Conservation (phyloP, 768 basidiomycete genomes). For the Boletus huronensis region DNA sequence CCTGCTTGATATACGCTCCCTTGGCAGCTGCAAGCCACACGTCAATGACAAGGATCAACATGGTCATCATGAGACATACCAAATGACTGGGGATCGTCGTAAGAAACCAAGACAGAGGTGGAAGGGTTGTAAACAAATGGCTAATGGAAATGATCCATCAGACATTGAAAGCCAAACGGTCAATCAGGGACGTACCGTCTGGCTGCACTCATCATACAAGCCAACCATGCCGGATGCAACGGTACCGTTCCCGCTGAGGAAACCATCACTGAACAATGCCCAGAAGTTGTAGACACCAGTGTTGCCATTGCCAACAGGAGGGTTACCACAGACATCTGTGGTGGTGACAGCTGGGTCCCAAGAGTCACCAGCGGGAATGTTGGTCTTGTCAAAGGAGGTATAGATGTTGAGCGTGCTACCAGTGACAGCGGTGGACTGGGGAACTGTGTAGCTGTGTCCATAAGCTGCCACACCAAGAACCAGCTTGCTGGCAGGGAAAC, state of each 20-base stretch:
- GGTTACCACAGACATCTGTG: constrained; percentile 57
- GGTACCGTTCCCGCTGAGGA: constrained; percentile 45
- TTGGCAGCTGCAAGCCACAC: constrained; percentile 35
- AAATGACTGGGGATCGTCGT: constrained; percentile 61
- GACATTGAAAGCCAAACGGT: background rate
- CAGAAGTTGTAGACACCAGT: constrained; percentile 62
- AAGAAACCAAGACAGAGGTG: constrained; percentile 57
- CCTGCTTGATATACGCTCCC: constrained; percentile 37
- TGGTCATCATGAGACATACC: constrained; percentile 29
- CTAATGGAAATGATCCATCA: constrained; percentile 33
- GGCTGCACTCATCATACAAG: constrained; percentile 62
- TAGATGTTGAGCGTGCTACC: constrained; percentile 39
- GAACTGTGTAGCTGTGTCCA: constrained; percentile 64
- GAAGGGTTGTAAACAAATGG: constrained; percentile 62
- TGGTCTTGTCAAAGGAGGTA: constrained; percentile 46
- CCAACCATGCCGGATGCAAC: constrained; percentile 51
- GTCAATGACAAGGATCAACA: background rate
- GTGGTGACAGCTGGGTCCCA: constrained; percentile 50
- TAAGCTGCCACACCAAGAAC: constrained; percentile 84
- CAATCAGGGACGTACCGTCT: constrained; percentile 52
- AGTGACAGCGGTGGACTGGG: constrained; percentile 22
- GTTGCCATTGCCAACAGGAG: constrained; percentile 37
- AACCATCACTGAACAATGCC: constrained; percentile 56
- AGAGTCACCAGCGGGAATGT: constrained; percentile 49
- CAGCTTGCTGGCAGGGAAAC: constrained; percentile 68